Percentiles rank a stretch among this genome's conserved stretches.
These are phyloP conservation scores for Pseudogymnoascus sp. DNA, from an alignment of 2,329 filamentous ascomycete species.

Conservation along the genomic window DNA sequence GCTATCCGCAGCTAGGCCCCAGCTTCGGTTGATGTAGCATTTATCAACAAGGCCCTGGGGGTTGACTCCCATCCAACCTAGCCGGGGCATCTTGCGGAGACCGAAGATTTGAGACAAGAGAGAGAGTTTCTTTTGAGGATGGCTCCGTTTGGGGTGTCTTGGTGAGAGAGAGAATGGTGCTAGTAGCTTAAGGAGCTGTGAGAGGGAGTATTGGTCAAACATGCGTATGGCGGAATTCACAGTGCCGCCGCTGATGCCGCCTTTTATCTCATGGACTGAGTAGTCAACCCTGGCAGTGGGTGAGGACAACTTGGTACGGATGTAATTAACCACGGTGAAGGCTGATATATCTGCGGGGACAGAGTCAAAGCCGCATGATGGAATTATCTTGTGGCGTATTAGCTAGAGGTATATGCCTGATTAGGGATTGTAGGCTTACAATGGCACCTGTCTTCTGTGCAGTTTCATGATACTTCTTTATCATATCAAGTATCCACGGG, in stretches of 20 bases:
- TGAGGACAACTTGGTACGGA: constrained; percentile 45
- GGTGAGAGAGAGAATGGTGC: constrained; percentile 54
- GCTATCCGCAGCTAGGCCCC: constrained; percentile 47
- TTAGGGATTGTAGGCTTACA: constrained; percentile 48
- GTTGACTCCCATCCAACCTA: constrained; percentile 53
- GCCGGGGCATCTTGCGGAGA: constrained; percentile 41
- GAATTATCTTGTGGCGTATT: constrained; percentile 33
- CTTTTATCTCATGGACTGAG: constrained; percentile 38
- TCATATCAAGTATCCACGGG: constrained; percentile 52
- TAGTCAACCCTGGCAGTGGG: constrained; percentile 49
- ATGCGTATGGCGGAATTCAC: constrained; percentile 59
- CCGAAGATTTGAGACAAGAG: constrained; percentile 38
- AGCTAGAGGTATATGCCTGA: constrained; percentile 46
- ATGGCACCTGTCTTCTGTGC: constrained; percentile 51
- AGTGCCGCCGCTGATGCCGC: constrained; percentile 46
- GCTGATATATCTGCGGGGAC: constrained; percentile 54
- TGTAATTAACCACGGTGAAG: constrained; percentile 43
- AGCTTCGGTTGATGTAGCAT: constrained; percentile 54
- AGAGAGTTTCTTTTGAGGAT: constrained; percentile 28
- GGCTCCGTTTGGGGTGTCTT: constrained; percentile 31
- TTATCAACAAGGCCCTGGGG: constrained; percentile 45
- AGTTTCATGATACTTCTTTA: constrained; percentile 48
- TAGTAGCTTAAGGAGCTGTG: background rate
- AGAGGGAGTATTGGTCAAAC: constrained; percentile 47
- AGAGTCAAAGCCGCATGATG: constrained; percentile 58